These are phyloP conservation scores for Fonsecaea erecta DNA, from an alignment of 2,329 filamentous ascomycete genomes.

Conservation along the genomic window DNA sequence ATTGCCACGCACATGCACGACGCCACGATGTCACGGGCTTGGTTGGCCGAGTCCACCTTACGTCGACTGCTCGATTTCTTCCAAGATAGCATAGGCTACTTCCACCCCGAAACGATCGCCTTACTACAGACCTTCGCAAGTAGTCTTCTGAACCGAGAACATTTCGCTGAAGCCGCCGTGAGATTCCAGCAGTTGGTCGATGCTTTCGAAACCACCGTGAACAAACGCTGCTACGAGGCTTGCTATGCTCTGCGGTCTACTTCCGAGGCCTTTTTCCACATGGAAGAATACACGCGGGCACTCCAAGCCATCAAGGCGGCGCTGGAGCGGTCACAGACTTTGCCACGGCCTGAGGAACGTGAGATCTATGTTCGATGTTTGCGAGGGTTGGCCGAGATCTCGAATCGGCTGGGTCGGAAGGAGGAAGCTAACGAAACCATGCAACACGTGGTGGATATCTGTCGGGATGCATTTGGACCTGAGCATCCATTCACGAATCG, in stretches of 20 bases:
- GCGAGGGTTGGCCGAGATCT: conserved; percentile 37
- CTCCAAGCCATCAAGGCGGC: conserved; percentile 35
- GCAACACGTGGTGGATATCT: conserved; percentile 36
- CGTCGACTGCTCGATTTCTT: conserved; percentile 38
- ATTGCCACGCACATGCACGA: conserved; percentile 33
- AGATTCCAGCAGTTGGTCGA: conserved; percentile 38
- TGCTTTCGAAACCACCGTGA: conserved; percentile 36
- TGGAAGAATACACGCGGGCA: conserved; percentile 31
- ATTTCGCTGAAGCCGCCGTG: conserved; percentile 36
- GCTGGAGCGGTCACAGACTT: conserved; percentile 31
- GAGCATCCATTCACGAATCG: conserved; percentile 37
- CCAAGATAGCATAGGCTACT: conserved; percentile 38
- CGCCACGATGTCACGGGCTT: conserved; percentile 30
- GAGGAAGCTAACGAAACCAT: conserved; percentile 37
- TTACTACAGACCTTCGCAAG: conserved; percentile 38
- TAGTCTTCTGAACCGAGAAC: conserved; percentile 34
- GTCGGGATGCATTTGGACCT: conserved; percentile 35
- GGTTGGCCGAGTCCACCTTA: conserved; percentile 34
- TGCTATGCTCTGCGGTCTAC: conserved; percentile 36
- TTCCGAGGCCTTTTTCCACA: conserved; percentile 38
- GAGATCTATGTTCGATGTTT: conserved; percentile 39
- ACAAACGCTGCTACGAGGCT: conserved; percentile 35
- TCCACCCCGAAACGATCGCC: conserved; percentile 37
- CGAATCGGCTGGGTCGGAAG: conserved; percentile 29
- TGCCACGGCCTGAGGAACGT: conserved; percentile 34